Conservation (phyloP, 2,329 filamentous ascomycete genomes). For the Reticulascus tulasneorum region DNA sequence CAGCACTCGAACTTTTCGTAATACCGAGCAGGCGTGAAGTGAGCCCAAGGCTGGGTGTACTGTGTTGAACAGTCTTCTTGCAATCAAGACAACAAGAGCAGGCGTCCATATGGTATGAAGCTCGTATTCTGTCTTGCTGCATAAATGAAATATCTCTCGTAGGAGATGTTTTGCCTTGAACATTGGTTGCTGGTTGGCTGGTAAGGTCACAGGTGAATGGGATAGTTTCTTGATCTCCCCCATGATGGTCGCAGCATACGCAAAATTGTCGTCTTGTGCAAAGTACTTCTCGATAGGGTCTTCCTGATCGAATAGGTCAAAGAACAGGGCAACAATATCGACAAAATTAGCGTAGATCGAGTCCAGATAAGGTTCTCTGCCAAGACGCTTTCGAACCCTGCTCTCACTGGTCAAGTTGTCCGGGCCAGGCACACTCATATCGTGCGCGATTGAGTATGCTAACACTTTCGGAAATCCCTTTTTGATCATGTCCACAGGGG, state of each 20-base stretch:
- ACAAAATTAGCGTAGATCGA: slow-evolving; percentile 68
- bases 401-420: slow-evolving; percentile 57
- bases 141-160: slow-evolving; percentile 74
- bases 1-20: slow-evolving; percentile 80
- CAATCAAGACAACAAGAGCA: slow-evolving; percentile 67
- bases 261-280: slow-evolving; percentile 52
- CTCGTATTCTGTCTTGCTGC: slow-evolving; percentile 64
- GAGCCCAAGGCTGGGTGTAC: slow-evolving; percentile 82
- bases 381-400: slow-evolving; percentile 65
- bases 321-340: slow-evolving; percentile 70
- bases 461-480: slow-evolving; percentile 72
- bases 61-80: slow-evolving; percentile 73
- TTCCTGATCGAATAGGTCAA: slow-evolving; percentile 75
- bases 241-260: slow-evolving; percentile 60
- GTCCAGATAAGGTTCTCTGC: slow-evolving; percentile 58
- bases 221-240: slow-evolving; percentile 65
- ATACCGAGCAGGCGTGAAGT: slow-evolving; percentile 77
- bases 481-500: slow-evolving; percentile 56
- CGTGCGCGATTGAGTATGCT: slow-evolving; percentile 79
- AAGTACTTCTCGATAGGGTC: slow-evolving; percentile 67
- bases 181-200: slow-evolving; percentile 78
- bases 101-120: slow-evolving; percentile 69
- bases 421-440: slow-evolving; percentile 49
- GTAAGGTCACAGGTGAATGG: slow-evolving; percentile 61
- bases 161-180: slow-evolving; percentile 77